Conservation (phyloP, 2,329 filamentous ascomycete genomes). For the Chrysoporthe deuterocubensis region DNA sequence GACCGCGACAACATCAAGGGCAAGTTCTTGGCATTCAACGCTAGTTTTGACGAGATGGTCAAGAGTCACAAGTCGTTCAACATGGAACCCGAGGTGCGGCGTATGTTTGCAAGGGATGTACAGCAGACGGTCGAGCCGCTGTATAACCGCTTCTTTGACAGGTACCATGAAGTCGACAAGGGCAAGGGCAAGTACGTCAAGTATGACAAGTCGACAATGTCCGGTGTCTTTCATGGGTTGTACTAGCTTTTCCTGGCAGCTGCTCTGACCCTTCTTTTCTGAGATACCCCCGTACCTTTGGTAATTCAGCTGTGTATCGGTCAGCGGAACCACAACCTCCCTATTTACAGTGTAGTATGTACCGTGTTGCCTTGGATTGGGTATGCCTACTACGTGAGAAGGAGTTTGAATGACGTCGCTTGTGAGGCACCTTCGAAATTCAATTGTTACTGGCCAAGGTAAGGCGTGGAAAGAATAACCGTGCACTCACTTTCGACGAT, state of each 20-base stretch:
- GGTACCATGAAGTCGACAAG: conserved; percentile 97
- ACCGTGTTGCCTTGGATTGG: neutral
- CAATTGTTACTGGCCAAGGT: too few species aligned
- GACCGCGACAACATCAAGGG: conserved; percentile 96
- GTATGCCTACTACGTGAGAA: neutral
- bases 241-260: conserved; percentile 38
- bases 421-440: neutral
- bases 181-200: conserved; percentile 98
- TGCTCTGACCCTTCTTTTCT: neutral
- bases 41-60: conserved; percentile 86
- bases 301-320: neutral
- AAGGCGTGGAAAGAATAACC: conserved; percentile 8
- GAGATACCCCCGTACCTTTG: conserved; percentile 11
- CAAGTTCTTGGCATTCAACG: conserved; percentile 93
- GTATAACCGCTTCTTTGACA: conserved; percentile 94
- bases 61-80: conserved; percentile 77
- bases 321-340: neutral
- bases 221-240: conserved; percentile 63
- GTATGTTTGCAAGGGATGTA: conserved; percentile 80
- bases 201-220: conserved; percentile 86
- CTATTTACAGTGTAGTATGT: neutral
- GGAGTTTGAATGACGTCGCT: neutral
- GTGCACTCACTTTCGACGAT: neutral
- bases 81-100: conserved; percentile 90
- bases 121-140: conserved; percentile 91